These are phyloP conservation scores for Malus fusca DNA, from an alignment of 306 rosid genomes.

Conservation along the genomic window DNA sequence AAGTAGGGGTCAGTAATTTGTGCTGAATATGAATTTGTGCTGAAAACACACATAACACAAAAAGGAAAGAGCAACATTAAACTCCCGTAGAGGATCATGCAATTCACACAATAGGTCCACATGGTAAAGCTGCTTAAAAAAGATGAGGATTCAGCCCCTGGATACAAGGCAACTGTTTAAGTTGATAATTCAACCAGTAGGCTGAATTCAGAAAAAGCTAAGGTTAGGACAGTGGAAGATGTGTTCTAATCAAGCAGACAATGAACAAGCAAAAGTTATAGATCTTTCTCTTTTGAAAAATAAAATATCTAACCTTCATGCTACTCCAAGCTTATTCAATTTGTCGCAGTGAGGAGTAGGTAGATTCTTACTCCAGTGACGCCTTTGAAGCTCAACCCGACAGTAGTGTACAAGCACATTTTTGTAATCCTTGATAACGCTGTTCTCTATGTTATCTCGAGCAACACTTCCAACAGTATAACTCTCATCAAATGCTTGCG, in stretches of 20 bases:
- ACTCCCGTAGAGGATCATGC: not conserved
- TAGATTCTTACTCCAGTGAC: conserved; percentile 69
- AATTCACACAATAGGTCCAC: not conserved
- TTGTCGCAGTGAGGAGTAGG: conserved; percentile 78
- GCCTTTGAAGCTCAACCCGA: conserved; percentile 74
- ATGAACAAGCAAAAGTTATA: not conserved
- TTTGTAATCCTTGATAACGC: conserved; percentile 55
- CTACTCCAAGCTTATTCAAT: conserved; percentile 43
- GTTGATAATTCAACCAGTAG: not conserved
- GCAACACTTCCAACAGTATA: conserved; percentile 72
- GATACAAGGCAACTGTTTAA: not conserved
- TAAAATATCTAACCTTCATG: conserved; percentile 45
- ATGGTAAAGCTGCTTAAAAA: not conserved
- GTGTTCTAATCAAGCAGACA: not conserved
- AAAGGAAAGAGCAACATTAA: not conserved
- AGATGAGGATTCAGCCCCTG: not conserved
- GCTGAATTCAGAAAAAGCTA: not conserved
- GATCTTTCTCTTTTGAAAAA: not conserved
- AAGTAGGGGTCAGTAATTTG: not conserved
- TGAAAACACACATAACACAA: not conserved
- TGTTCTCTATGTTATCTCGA: conserved; percentile 57
- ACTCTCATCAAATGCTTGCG: conserved; percentile 44
- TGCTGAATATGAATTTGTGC: not conserved
- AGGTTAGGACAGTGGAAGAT: not conserved
- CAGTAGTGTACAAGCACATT: conserved; percentile 72